These are phyloP conservation scores for Pyrenopolyporus hunteri DNA, from an alignment of 495 filamentous ascomycete genomes.

Conservation along the genomic window DNA sequence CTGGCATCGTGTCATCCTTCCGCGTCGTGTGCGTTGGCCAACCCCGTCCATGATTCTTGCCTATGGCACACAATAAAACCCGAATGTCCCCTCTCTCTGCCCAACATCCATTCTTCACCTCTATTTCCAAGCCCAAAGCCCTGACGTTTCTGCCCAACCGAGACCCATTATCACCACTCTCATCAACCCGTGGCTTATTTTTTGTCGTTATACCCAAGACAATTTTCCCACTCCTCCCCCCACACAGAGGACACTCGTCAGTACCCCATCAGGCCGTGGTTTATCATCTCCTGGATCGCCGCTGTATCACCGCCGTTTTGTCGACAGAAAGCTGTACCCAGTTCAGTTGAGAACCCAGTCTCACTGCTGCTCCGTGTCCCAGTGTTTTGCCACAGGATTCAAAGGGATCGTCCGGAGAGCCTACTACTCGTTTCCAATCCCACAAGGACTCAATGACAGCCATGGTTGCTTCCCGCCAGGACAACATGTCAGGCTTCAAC, in stretches of 20 bases:
- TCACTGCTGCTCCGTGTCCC: conserved; percentile 35
- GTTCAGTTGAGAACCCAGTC: conserved; percentile 43
- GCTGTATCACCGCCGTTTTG: conserved; percentile 22
- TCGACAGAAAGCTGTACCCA: conserved; percentile 30
- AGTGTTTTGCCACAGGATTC: conserved; percentile 43
- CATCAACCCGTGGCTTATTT: conserved; percentile 37
- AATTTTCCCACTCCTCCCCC: conserved; percentile 28
- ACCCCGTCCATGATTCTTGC: conserved; percentile 24
- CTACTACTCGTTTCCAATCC: conserved; percentile 30
- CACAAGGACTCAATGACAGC: conserved; percentile 48
- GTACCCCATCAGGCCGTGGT: conserved; percentile 35
- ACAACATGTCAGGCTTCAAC: conserved; percentile 56
- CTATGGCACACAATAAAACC: conserved; percentile 55
- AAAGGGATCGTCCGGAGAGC: conserved; percentile 37
- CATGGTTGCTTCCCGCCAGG: conserved; percentile 51
- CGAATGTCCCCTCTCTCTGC: conserved; percentile 55
- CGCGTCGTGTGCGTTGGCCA: conserved; percentile 32
- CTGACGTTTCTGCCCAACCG: conserved; percentile 55
- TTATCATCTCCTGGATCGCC: conserved; percentile 37
- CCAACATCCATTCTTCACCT: conserved; percentile 53
- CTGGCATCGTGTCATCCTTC: conserved; percentile 37
- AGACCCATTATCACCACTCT: conserved; percentile 36
- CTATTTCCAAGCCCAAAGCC: conserved; percentile 55
- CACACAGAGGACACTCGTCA: conserved; percentile 40
- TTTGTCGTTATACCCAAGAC: conserved; percentile 42